These are phyloP conservation scores for Cyclotella atomus DNA, from an alignment of 108 stramenopile genomes.

Conservation along the genomic window DNA sequence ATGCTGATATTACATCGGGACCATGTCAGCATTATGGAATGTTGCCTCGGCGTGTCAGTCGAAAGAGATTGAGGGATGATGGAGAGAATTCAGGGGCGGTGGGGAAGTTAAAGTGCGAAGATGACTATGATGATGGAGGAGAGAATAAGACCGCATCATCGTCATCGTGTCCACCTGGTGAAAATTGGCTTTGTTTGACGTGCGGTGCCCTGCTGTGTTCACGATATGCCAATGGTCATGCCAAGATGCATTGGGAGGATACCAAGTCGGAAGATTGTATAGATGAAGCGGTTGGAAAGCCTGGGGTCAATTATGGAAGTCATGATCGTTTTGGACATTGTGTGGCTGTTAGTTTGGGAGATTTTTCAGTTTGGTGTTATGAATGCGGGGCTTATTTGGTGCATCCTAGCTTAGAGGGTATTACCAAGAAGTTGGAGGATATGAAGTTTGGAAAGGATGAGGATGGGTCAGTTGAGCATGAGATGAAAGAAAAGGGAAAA, in stretches of 20 bases:
- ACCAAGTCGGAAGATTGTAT: slow-evolving; percentile 39
- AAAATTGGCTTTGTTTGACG: slow-evolving; percentile 81
- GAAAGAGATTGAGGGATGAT: slow-evolving; percentile 25
- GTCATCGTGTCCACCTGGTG: slow-evolving; percentile 65
- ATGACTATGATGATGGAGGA: slow-evolving; percentile 9
- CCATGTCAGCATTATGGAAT: slow-evolving; percentile 29
- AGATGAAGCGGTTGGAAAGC: slow-evolving; percentile 14
- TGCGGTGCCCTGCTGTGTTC: slow-evolving; percentile 69
- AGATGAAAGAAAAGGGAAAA: background rate
- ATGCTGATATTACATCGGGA: background rate
- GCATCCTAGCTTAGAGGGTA: slow-evolving; percentile 34
- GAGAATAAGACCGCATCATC: too few relatives aligned
- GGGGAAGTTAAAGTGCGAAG: slow-evolving; percentile 36
- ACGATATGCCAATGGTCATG: slow-evolving; percentile 80
- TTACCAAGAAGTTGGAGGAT: slow-evolving; percentile 50
- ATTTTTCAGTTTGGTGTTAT: slow-evolving; percentile 86
- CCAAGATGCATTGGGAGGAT: slow-evolving; percentile 64
- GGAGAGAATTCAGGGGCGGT: too few relatives aligned
- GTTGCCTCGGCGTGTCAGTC: slow-evolving; percentile 7
- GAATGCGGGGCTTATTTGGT: slow-evolving; percentile 64
- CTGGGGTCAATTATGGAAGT: slow-evolving; percentile 7
- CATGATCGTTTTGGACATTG: slow-evolving; percentile 50
- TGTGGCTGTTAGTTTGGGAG: slow-evolving; percentile 66
- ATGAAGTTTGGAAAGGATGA: slow-evolving; percentile 56
- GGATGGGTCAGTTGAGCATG: slow-evolving; percentile 1